Evolutionary conservation across 1,139 yeast species (phyloP).

Genomic region (Lodderomyces metapsilosis): DNA sequence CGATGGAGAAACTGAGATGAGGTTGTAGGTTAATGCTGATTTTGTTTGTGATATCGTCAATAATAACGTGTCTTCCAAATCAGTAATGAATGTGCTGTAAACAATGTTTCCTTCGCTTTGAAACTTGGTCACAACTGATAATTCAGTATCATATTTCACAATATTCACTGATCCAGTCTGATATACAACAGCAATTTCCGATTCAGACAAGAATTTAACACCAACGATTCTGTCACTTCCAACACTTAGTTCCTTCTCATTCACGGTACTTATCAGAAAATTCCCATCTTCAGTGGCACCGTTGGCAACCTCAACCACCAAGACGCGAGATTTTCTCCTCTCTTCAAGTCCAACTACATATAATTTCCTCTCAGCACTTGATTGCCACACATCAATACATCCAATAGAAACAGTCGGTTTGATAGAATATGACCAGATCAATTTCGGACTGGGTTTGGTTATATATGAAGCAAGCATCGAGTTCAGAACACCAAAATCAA

Average conservation of each 20-base stretch:
- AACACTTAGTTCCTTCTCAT: conserved; percentile 16
- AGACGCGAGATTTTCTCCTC: conserved; percentile 41
- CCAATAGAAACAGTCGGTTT: conserved; percentile 58
- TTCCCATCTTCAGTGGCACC: conserved; percentile 12
- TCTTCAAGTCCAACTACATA: conserved; percentile 49
- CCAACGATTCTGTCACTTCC: conserved; percentile 28
- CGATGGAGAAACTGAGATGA: conserved; percentile 18
- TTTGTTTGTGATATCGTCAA: conserved; percentile 17
- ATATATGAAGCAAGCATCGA: conserved; percentile 72
- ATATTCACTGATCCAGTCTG: conserved; percentile 43
- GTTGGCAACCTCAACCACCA: conserved; percentile 28
- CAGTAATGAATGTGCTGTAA: conserved; percentile 23
- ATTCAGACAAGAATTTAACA: conserved; percentile 34
- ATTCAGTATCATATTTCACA: conserved; percentile 20
- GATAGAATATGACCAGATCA: conserved; percentile 70
- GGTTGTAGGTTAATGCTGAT: conserved; percentile 18
- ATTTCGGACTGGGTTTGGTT: conserved; percentile 76
- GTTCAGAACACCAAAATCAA: conserved; percentile 71
- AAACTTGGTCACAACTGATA: neutral
- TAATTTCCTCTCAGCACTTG: conserved; percentile 19
- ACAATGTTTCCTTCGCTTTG: conserved; percentile 15
- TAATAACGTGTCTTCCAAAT: conserved; percentile 24
- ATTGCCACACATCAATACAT: conserved; percentile 35
- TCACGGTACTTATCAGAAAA: conserved; percentile 8
- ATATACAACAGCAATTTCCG: conserved; percentile 38